Evolutionary conservation across 192 early-diverging fungal species (phyloP), one percentile per base, ranked within the genome.

Genomic region (Linnemannia elongata): DNA sequence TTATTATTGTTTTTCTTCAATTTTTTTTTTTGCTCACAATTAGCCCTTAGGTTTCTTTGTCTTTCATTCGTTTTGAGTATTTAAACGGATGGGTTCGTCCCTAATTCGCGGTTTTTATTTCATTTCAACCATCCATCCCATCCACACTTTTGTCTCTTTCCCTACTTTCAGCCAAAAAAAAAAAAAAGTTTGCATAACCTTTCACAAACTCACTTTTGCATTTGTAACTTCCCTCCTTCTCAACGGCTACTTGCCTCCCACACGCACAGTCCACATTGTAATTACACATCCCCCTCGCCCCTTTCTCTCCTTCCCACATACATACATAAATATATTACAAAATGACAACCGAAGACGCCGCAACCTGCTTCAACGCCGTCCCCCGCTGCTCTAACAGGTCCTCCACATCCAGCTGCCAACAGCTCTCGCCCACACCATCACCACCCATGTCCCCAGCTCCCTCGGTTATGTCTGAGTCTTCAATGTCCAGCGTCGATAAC

Each of bases 401-500:
- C 30, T 38, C 68, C 42, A 22, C 77, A 70, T 27, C 41, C 30
- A 10, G n/a, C 22, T 22, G 41, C 36, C 60, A 77, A 30, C 54
- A 54, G 7, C 60, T 55, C 39, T 77, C 75, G 5, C 75, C 75
- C 15, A n/a, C 55, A 38, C 74, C 74, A 8, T 82, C 66, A 49
- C 80, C 49, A 10, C 77, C 77, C 60, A 47, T 52, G 69, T 79
- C 69, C 27, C 69, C 77, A 0, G 33, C 68, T 1, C 57, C 69
- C 4, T 55, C 69, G 18, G 45, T 69, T 0, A 38, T 55, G 17
- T 79, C 77, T 20, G 69, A 79, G 22, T 15, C 49, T 4, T 36
- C 49, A 47, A 82, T 76, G 74, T 76, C 74, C 1, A 76, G 68
- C 18, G 74, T 66, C 8, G 57, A 80, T 17, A 41, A 41, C 38